Evolutionary conservation across 176 grass and related monocot species (phyloP).

Genomic region (Rhipidocladum racemiflorum): DNA sequence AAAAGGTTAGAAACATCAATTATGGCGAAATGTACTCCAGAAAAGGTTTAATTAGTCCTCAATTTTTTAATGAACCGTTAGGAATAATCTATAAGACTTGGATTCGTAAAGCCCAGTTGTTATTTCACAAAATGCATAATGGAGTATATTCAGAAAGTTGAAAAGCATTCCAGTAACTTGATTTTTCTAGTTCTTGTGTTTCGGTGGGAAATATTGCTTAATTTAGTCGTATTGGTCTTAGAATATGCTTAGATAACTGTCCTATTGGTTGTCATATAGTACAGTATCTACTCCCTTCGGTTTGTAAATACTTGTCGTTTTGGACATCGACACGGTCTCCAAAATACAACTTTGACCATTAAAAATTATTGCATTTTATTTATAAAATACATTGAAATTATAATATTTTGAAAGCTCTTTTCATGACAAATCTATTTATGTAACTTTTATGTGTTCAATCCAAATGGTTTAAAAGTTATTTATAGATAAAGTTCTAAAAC

Average conservation of each 20-base stretch:
- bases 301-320: too few species aligned
- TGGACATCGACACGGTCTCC: too few species aligned
- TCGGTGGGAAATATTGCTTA: not conserved
- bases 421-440: too few species aligned
- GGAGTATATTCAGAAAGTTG: not conserved
- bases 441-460: too few species aligned
- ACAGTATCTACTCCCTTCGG: too few species aligned
- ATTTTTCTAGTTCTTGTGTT: not conserved
- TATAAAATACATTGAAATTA: too few species aligned
- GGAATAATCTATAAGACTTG: not conserved
- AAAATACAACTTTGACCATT: too few species aligned
- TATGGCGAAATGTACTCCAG: not conserved
- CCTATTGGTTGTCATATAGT: not conserved
- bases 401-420: too few species aligned
- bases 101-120: not conserved
- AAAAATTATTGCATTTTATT: too few species aligned
- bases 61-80: not conserved
- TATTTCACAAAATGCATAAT: not conserved
- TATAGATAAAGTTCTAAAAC: too few species aligned
- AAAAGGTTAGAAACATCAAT: not conserved
- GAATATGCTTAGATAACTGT: not conserved
- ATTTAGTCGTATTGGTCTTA: not conserved
- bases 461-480: too few species aligned
- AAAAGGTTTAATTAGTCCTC: not conserved
- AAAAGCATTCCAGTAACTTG: not conserved